Evolutionary conservation across 768 basidiomycete species (phyloP), one percentile per base, ranked within the genome.

Genomic region (Collybiopsis confluens): DNA sequence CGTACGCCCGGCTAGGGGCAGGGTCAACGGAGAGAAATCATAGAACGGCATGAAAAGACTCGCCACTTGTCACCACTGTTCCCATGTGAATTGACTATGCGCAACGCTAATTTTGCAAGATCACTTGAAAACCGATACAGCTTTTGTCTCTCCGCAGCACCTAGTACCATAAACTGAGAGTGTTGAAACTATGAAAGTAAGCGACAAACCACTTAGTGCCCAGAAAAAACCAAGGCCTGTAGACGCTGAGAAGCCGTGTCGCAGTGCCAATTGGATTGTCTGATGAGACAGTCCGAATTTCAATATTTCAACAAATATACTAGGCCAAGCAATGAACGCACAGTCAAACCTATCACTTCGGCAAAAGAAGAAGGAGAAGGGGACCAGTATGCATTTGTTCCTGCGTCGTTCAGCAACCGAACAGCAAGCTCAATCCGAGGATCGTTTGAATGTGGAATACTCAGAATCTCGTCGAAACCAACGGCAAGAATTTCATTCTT

Each of bases 191-290:
- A 40, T 40, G 16, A 40, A 15, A 9, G 38, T 20, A 15, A 41
- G 20, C 15, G 10, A 30, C 16, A 5, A 8, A 84, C 85, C 83
- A 64, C 79, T 81, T 5, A 86, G 68, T 13, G 81, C 78, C 84
- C 83, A 88, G 62, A 88, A 85, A 66, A 90, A 85, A 5, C 88
- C 88, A 16, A 85, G 66, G 0, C 84, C 80, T 7, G 84, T 82
- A 4, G 85, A 85, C 15, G 85, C 78, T 6, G 82, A 77, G 73
- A 90, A 84, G 4, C 86, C 88, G 52, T 76, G 79, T 24, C 82
- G 70, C 38, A 87, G 64, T 18, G 85, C 82, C 33, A 86, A 59
- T 65, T 85, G 79, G 49, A 88, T 80, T 1, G 80, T 84, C 86
- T 87, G 40, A 21, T 20, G 16, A 30, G 11, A 13, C 4, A 41